Evolutionary conservation across 139 green algal species (phyloP), one percentile per base, ranked within the genome.

Genomic region (Tetradesmus obliquus): DNA sequence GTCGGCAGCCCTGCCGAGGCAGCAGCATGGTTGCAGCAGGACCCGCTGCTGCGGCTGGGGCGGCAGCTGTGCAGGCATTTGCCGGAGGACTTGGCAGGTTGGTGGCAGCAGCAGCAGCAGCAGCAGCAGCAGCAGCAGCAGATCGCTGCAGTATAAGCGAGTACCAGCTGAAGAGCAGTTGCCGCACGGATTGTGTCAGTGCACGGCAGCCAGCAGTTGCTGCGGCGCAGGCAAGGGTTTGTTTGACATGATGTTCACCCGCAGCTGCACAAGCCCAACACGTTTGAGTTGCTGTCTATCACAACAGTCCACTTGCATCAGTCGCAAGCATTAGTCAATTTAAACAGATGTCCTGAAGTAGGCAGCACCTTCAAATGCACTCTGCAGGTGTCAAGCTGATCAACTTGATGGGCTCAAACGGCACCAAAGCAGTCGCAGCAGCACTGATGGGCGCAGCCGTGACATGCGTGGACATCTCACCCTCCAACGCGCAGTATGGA

Each of bases 321-420:
- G 32, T 45, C 32, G 32, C 32, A 45, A 45, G 32, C 32, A 45
- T 45, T 0, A 45, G 32, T 45, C 32, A 45, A 45, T 45, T 45
- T 45, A 0, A 45, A 45, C 32, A 45, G 0, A 45, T 45, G 32
- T 45, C 32, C 32, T 0, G 32, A 45, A 45, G n/a, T 86, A 10
- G 5, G 12, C n/a, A 22, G 20, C 51, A 3, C 69, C 9, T 2
- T 32, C 19, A 20, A 55, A n/a, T 84, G 8, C 45, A 57, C 24
- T 55, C n/a, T 74, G 6, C 82, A 92, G 89, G 89, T 5, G 19
- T 53, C 1, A 82, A 69, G 22, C 5, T 92, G 45, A 58, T 84
- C n/a, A 92, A 92, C 53, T 53, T 89, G 6, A 88, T 92, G 79
- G 88, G 88, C 80, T 88, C 80, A n/a, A 24, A 92, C 57, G 88